Conservation (phyloP, 1,284 basidiomycete species). For the Marasmius sp. region DNA sequence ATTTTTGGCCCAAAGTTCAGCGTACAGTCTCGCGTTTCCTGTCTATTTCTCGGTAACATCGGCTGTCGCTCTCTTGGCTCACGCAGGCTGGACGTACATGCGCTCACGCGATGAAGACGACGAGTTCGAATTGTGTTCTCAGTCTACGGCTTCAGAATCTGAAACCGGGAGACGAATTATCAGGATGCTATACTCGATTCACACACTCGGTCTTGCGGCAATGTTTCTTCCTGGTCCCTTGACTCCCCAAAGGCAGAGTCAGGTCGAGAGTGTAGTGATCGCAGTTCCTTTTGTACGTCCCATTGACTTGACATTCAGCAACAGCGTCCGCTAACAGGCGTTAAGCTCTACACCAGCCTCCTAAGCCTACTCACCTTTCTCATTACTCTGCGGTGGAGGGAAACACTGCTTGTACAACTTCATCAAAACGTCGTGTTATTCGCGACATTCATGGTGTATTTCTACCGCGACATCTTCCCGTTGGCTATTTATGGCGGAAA, state of each 20-base stretch:
- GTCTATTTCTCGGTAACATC: neutral
- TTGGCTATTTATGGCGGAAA: constrained; percentile 37
- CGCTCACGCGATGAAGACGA: too few relatives aligned
- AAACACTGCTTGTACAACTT: constrained; percentile 4
- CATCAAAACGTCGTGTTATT: constrained; percentile 23
- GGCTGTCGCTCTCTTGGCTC: neutral
- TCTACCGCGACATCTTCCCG: constrained; percentile 57
- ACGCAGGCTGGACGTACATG: neutral
- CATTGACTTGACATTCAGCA: too few relatives aligned
- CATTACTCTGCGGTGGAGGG: neutral
- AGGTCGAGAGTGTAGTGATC: too few relatives aligned
- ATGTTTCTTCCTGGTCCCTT: too few relatives aligned
- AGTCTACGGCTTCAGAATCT: too few relatives aligned
- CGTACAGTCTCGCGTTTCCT: neutral
- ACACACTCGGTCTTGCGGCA: too few relatives aligned
- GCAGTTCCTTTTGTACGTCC: too few relatives aligned
- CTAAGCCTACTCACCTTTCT: neutral
- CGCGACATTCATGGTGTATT: constrained; percentile 35
- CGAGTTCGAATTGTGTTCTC: too few relatives aligned
- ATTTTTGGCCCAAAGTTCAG: too few relatives aligned
- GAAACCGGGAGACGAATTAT: too few relatives aligned
- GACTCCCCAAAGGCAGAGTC: too few relatives aligned
- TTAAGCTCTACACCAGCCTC: constrained; percentile 2
- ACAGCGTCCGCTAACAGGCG: neutral
- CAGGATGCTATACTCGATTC: too few relatives aligned